Percentiles rank a stretch among this genome's conserved stretches.
Conservation (phyloP, 805 yeast genomes). For the Candida alai region DNA sequence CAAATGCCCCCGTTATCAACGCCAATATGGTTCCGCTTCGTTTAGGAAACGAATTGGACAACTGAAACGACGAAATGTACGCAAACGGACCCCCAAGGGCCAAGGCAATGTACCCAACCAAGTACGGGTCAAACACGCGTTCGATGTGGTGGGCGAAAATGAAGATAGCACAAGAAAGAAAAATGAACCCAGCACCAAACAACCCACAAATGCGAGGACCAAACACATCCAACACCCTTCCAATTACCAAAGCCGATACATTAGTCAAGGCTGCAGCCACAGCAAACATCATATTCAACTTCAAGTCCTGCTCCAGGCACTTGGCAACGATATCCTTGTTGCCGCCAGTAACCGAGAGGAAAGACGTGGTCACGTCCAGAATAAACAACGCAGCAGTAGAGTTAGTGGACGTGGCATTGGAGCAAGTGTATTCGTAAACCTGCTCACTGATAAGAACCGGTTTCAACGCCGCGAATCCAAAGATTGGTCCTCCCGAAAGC, state of each 20-base stretch:
- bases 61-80: constrained; percentile 52
- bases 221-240: constrained; percentile 44
- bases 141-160: constrained; percentile 32
- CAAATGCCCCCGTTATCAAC: constrained; percentile 55
- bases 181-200: constrained; percentile 46
- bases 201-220: constrained; percentile 56
- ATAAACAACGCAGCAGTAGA: background rate
- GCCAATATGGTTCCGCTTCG: constrained; percentile 52
- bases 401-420: constrained; percentile 4
- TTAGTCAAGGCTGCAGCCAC: constrained; percentile 55
- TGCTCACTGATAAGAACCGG: constrained; percentile 49
- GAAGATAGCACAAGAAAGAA: constrained; percentile 43
- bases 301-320: constrained; percentile 52
- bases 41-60: constrained; percentile 53
- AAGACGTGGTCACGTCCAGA: constrained; percentile 1
- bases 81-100: constrained; percentile 60
- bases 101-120: constrained; percentile 48
- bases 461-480: constrained; percentile 58
- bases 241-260: constrained; percentile 50
- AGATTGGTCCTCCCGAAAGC: constrained; percentile 54
- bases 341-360: background rate
- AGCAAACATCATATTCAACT: constrained; percentile 55
- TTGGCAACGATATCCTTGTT: constrained; percentile 25
- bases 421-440: constrained; percentile 43
- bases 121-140: constrained; percentile 44